Evolutionary conservation across 305 asterid genomes (phyloP).

Genomic region (Plantago coronopus): DNA sequence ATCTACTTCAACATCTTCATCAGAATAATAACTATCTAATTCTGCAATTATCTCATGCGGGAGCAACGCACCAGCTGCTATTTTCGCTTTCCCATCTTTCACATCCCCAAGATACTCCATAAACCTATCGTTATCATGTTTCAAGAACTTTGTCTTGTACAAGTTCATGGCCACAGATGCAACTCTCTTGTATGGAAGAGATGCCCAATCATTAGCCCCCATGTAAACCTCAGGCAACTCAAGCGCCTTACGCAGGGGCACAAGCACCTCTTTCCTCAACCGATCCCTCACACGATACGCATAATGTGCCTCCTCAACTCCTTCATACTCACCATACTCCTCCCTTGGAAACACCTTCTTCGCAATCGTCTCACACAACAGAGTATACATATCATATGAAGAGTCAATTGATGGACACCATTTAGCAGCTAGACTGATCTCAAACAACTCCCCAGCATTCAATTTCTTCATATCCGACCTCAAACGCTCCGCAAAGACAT

Average conservation of each 20-base stretch:
- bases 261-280: constrained; percentile 42
- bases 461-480: constrained; percentile 35
- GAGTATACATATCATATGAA: constrained; percentile 26
- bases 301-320: constrained; percentile 40
- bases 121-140: constrained; percentile 37
- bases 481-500: constrained; percentile 31
- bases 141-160: constrained; percentile 26
- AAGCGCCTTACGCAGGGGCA: constrained; percentile 32
- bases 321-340: constrained; percentile 29
- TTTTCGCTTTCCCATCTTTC: constrained; percentile 28
- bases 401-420: constrained; percentile 49
- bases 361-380: constrained; percentile 38
- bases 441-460: constrained; percentile 21
- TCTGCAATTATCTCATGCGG: constrained; percentile 36
- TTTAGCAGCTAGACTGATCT: constrained; percentile 41
- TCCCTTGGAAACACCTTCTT: constrained; percentile 39
- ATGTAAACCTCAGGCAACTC: constrained; percentile 44
- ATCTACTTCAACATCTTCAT: no score
- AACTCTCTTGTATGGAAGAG: constrained; percentile 35
- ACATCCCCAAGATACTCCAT: constrained; percentile 32
- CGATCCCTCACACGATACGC: constrained; percentile 44
- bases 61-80: constrained; percentile 41
- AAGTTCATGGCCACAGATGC: constrained; percentile 43
- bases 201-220: constrained; percentile 34
- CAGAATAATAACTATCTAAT: constrained; percentile 8